Evolutionary conservation across 2,329 filamentous ascomycete species (phyloP).

Genomic region (Teratosphaeria nubilosa): DNA sequence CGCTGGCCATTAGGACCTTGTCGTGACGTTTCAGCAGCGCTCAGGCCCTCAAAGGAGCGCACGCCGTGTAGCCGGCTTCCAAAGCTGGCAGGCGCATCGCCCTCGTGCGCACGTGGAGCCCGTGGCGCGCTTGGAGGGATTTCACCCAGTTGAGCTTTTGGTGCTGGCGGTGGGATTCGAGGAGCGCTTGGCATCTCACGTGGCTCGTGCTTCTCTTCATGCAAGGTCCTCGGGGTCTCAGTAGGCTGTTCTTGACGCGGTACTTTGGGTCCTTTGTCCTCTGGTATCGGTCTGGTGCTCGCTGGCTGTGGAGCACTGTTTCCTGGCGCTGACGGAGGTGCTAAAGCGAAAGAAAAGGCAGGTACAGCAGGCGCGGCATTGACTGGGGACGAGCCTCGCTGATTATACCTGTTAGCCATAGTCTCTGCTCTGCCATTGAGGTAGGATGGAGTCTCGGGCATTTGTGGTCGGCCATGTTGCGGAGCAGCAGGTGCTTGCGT

Average conservation of each 20-base stretch:
- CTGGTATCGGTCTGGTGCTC: neutral
- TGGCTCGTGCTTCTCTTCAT: conserved; percentile 3
- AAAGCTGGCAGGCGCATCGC: conserved; percentile 10
- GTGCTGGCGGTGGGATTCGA: conserved; percentile 32
- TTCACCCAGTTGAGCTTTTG: conserved; percentile 16
- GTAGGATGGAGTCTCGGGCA: conserved; percentile 33
- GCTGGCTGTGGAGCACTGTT: neutral
- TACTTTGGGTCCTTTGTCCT: neutral
- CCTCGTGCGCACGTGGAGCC: conserved; percentile 23
- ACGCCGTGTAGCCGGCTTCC: conserved; percentile 21
- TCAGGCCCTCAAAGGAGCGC: conserved; percentile 19
- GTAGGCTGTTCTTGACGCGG: neutral
- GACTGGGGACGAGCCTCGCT: conserved; percentile 40
- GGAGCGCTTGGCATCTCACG: conserved; percentile 26
- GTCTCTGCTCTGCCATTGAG: conserved; percentile 36
- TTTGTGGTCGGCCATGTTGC: conserved; percentile 23
- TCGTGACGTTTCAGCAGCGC: neutral
- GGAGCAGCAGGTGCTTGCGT: conserved; percentile 6
- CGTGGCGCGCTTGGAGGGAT: conserved; percentile 22
- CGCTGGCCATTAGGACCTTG: conserved; percentile 5
- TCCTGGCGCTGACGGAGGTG: conserved; percentile 13
- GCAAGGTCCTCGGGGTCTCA: neutral
- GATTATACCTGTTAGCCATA: conserved; percentile 36
- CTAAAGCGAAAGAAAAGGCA: conserved; percentile 36
- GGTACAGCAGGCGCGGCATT: conserved; percentile 45